These are phyloP conservation scores for Capniomyces stellatus DNA, from an alignment of 371 early-diverging fungal genomes.

Conservation along the genomic window DNA sequence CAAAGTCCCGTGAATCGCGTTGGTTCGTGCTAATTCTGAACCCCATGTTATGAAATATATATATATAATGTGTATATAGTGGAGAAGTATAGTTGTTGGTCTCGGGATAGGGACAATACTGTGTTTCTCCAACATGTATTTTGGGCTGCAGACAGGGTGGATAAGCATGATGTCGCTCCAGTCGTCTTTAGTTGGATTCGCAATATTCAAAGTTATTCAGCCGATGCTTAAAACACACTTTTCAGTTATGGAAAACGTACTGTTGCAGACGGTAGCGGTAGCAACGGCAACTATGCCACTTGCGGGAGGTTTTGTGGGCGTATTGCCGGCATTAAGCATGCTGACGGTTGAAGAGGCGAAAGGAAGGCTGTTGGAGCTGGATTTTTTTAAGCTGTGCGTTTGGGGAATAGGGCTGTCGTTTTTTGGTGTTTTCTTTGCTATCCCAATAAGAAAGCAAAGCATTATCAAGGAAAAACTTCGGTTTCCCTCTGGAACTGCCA, in stretches of 20 bases:
- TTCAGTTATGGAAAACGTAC: conserved; percentile 60
- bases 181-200: conserved; percentile 56
- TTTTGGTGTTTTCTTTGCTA: conserved; percentile 80
- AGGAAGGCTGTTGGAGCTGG: conserved; percentile 23
- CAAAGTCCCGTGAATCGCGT: no score
- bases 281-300: conserved; percentile 76
- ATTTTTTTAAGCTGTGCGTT: conserved; percentile 34
- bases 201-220: conserved; percentile 44
- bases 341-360: conserved; percentile 34
- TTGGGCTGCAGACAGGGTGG: conserved; percentile 74
- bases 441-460: conserved; percentile 61
- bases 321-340: conserved; percentile 51
- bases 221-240: conserved; percentile 31
- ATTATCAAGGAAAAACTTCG: conserved; percentile 59
- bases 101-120: conserved; percentile 45
- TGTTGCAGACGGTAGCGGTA: conserved; percentile 61
- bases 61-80: no score
- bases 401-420: conserved; percentile 71
- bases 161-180: conserved; percentile 78
- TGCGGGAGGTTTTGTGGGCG: conserved; percentile 61
- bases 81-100: conserved; percentile 39
- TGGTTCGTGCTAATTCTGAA: no score
- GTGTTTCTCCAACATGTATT: conserved; percentile 72
- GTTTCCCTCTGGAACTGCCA: conserved; percentile 73
- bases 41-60: no score